Conservation (phyloP, 2,329 filamentous ascomycete genomes). For the Coleophoma cylindrospora region DNA sequence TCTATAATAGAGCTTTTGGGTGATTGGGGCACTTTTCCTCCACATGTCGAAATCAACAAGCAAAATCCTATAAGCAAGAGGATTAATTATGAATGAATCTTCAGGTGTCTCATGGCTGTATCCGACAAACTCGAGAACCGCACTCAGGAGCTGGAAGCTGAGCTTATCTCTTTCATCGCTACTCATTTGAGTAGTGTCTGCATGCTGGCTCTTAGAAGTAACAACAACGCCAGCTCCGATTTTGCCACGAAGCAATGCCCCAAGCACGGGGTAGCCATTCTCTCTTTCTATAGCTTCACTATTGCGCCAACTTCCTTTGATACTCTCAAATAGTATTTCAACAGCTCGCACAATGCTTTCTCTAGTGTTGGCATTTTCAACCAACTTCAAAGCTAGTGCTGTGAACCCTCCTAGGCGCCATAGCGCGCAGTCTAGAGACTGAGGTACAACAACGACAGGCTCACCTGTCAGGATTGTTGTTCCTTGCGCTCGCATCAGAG, state of each 20-base stretch:
- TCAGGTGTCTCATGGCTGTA: conserved; percentile 77
- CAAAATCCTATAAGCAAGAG: conserved; percentile 85
- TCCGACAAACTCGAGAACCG: conserved; percentile 82
- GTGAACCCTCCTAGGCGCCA: conserved; percentile 94
- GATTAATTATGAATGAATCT: conserved; percentile 92
- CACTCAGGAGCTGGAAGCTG: conserved; percentile 61
- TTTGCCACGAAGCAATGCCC: conserved; percentile 78
- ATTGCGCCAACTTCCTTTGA: conserved; percentile 91
- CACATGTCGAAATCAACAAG: conserved; percentile 92
- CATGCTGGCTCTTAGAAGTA: conserved; percentile 23
- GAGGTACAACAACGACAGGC: conserved; percentile 75
- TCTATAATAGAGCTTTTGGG: conserved; percentile 86
- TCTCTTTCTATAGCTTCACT: conserved; percentile 98
- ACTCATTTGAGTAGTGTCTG: conserved; percentile 33
- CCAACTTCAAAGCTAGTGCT: conserved; percentile 75
- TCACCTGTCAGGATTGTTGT: conserved; percentile 78
- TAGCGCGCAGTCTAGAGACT: conserved; percentile 82
- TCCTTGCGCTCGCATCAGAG: conserved; percentile 74
- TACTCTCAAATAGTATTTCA: conserved; percentile 78
- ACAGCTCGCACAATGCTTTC: conserved; percentile 72
- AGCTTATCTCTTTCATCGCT: conserved; percentile 49
- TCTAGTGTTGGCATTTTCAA: conserved; percentile 69
- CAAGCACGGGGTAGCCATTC: conserved; percentile 86
- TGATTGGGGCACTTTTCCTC: conserved; percentile 70
- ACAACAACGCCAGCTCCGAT: conserved; percentile 49